A percentile compares a stretch with the other conserved stretches of the same genome.
Conservation (phyloP, 352 stramenopile genomes). For the Pythium diclinum region DNA sequence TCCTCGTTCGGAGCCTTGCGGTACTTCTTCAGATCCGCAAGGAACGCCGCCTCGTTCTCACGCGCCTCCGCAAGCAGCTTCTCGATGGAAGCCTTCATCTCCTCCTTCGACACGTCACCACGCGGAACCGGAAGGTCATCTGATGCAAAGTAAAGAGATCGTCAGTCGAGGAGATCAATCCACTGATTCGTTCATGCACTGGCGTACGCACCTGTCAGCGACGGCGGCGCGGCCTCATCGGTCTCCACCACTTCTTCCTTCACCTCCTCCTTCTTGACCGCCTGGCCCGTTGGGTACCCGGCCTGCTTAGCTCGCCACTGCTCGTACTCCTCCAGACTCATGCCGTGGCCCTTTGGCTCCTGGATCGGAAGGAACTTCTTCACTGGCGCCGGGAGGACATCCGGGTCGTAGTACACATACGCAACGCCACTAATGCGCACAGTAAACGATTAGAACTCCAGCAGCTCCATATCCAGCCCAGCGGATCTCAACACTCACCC, state of each 20-base stretch:
- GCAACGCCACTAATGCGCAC: conserved; percentile 43
- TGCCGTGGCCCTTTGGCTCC: conserved; percentile 73
- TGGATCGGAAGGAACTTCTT: conserved; percentile 83
- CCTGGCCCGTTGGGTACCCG: conserved; percentile 33
- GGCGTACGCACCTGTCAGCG: conserved; percentile 13
- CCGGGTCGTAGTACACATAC: conserved; percentile 86
- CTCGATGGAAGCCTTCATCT: conserved; percentile 75
- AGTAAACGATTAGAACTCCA: not conserved
- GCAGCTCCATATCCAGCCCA: not conserved
- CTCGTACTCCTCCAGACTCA: conserved; percentile 87
- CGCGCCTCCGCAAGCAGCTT: conserved; percentile 71
- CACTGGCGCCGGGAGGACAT: conserved; percentile 67
- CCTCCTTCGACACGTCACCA: conserved; percentile 45
- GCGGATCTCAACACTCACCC: conserved; percentile 33
- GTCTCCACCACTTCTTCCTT: conserved; percentile 19
- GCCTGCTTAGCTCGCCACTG: conserved; percentile 76
- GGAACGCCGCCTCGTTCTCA: conserved; percentile 77
- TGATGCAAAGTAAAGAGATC: conserved; percentile 5
- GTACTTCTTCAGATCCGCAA: conserved; percentile 73
- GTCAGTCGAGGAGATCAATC: not conserved
- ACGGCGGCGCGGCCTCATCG: conserved; percentile 9
- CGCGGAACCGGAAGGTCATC: conserved; percentile 52
- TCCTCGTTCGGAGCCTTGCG: conserved; percentile 46
- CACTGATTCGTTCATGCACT: not conserved
- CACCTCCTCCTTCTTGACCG: conserved; percentile 44